Evolutionary conservation across 176 grass and related monocot species (phyloP).

Genomic region (Aechmea fasciata): DNA sequence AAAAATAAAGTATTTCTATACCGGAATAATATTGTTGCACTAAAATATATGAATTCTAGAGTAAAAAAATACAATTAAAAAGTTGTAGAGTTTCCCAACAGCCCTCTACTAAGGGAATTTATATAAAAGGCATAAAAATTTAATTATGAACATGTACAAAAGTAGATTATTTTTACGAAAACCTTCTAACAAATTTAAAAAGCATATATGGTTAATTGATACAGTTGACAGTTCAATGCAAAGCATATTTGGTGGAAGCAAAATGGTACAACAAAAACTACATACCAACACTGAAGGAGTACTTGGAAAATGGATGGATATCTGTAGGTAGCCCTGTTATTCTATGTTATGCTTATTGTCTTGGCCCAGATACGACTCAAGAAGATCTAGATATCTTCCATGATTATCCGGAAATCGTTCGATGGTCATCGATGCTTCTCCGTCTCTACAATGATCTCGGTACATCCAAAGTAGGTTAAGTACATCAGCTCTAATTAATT

Average conservation of each 20-base stretch:
- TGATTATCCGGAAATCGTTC: not conserved
- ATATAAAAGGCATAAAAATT: not conserved
- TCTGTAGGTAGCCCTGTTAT: not conserved
- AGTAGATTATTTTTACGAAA: not conserved
- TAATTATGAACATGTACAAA: too few species aligned
- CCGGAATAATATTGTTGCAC: too few species aligned
- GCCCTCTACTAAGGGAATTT: not conserved
- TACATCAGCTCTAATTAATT: not conserved
- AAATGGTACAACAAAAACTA: slow-evolving; percentile 22
- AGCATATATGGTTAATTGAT: not conserved
- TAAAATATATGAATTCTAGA: too few species aligned
- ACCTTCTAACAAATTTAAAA: not conserved
- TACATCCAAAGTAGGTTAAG: not conserved
- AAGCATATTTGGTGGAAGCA: slow-evolving; percentile 21
- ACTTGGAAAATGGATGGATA: slow-evolving; percentile 21
- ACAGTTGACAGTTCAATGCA: slow-evolving; percentile 25
- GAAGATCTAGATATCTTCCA: not conserved
- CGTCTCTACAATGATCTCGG: slow-evolving; percentile 15
- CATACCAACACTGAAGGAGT: slow-evolving; percentile 19
- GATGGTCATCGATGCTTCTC: not conserved
- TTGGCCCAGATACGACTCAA: not conserved
- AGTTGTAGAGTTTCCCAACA: too few species aligned
- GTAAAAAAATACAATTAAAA: too few species aligned
- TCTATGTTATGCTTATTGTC: slow-evolving; percentile 12
- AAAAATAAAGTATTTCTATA: too few species aligned